Percentiles rank a stretch among this genome's conserved stretches.
These are phyloP conservation scores for Tripidium arundinaceum DNA, from an alignment of 202 grass and related monocot genomes.

Conservation along the genomic window DNA sequence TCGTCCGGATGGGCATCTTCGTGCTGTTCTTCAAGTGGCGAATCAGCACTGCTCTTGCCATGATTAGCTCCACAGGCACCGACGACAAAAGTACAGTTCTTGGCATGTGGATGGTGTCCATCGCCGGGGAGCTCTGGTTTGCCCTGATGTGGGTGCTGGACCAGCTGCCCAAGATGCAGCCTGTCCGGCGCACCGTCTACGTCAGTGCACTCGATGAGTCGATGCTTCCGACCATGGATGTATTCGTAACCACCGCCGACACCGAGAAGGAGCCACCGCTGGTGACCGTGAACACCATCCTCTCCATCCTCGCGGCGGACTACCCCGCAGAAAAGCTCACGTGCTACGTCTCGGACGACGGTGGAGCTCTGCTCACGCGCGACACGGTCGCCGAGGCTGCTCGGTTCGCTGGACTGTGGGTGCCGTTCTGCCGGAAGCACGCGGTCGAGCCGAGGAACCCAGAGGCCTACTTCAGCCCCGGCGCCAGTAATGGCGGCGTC, in stretches of 20 bases:
- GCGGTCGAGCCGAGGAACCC: slow-evolving; percentile 47
- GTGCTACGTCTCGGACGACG: slow-evolving; percentile 55
- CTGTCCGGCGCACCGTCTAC: slow-evolving; percentile 16
- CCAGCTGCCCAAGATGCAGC: slow-evolving; percentile 38
- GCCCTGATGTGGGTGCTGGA: slow-evolving; percentile 43
- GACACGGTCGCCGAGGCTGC: slow-evolving; percentile 31
- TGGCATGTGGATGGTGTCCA: slow-evolving; percentile 18
- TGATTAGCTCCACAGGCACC: neutral
- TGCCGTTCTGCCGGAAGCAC: slow-evolving; percentile 59
- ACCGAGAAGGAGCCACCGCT: slow-evolving; percentile 54
- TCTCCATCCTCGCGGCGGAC: slow-evolving; percentile 55
- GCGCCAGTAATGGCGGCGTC: neutral
- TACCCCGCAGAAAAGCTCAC: slow-evolving; percentile 49
- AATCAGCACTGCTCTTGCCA: neutral
- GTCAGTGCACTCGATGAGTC: neutral
- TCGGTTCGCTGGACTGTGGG: slow-evolving; percentile 47
- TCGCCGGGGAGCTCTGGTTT: slow-evolving; percentile 68
- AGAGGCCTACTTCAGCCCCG: slow-evolving; percentile 36
- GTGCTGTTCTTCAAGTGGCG: slow-evolving; percentile 38
- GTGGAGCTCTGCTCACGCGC: slow-evolving; percentile 33
- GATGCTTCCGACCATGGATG: slow-evolving; percentile 36
- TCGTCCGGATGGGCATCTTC: slow-evolving; percentile 32
- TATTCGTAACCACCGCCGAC: slow-evolving; percentile 58
- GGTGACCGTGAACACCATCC: slow-evolving; percentile 52
- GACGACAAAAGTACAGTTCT: neutral